phyloP scores from a whole-genome alignment of 345 rosid genomes.

The Conringia planisiliqua region DNA sequence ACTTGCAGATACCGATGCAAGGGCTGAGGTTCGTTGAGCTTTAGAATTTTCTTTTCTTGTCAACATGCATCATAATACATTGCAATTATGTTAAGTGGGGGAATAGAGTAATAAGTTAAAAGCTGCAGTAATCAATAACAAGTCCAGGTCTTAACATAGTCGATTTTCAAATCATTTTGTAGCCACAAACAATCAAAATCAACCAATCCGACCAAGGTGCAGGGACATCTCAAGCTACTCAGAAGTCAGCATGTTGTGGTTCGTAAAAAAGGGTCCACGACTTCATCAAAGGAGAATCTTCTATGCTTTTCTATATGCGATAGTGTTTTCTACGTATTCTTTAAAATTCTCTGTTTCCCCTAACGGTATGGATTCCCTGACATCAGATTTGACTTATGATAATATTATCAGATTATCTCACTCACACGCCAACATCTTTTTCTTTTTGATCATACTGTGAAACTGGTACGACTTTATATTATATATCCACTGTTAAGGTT shows the following conservation, averaged over 20 bases:
- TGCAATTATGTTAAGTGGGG: background rate
- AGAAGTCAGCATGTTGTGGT: slow-evolving; percentile 81
- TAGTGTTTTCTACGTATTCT: slow-evolving; percentile 9
- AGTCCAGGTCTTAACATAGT: background rate
- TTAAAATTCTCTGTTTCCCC: background rate
- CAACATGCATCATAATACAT: background rate
- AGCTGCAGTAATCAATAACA: background rate
- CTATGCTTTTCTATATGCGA: slow-evolving; percentile 2
- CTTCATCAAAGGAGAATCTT: slow-evolving; percentile 6
- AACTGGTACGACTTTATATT: background rate
- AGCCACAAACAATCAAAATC: slow-evolving; percentile 78
- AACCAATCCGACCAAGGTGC: slow-evolving; percentile 62
- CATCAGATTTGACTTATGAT: slow-evolving; percentile 11
- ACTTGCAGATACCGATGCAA: slow-evolving; percentile 71
- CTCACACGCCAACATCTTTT: background rate
- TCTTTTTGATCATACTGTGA: background rate
- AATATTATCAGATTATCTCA: slow-evolving; percentile 14
- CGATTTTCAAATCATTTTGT: background rate
- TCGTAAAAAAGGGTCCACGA: slow-evolving; percentile 22
- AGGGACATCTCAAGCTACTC: slow-evolving; percentile 63
- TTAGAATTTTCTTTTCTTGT: background rate
- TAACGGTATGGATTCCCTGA: slow-evolving; percentile 17
- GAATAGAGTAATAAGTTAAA: background rate
- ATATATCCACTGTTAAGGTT: background rate
- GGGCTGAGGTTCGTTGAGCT: slow-evolving; percentile 53